Base-by-base conservation (phyloP, 345 rosid genomes). In the Arabidopsis suecica region DNA sequence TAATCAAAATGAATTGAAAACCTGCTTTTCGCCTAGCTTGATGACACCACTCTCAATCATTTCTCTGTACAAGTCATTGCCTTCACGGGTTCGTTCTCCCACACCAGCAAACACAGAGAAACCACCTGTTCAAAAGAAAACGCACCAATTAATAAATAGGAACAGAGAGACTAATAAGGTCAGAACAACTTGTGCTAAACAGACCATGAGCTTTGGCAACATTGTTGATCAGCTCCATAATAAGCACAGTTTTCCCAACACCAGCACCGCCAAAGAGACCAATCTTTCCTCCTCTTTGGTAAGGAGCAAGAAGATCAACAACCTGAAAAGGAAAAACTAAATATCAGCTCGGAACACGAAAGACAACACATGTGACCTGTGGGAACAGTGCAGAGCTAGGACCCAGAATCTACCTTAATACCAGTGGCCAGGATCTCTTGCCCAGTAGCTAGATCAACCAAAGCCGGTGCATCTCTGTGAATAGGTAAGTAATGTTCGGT, bases 31-130 rank as follows among this genome's bases (percentile, higher is more conserved):
- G 33, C 96, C 99, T 57, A 95, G 97, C 96, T 95, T 95, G 82
- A 95, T 95, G 81, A 95, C 99, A 78, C 99, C 99, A 88, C 99
- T 90, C 82, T 95, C 99, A 71, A 92, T 90, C 99, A 95, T 92
- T 86, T 95, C 99, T 79, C 96, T 79, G 86, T 95, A 95, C 86
- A 95, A 83, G 86, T 95, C 99, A 83, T 95, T 95, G 28, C 99
- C 99, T 85, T 95, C 99, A 49, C 99, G 93, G 25, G 99, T 95
- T 42, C 98, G 88, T 60, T 95, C 98, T 16, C 99, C 98, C 23
- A 95, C 99, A 81, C 98, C 98, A 73, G 98, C 98, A 85, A 95
- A 95, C 73, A 92, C 98, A 2, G 99, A 95, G 84, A 95, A 95
- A 82, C 99, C 99, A 90, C 98, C 97, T 88, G 72, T 22, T 59